phyloP scores from a whole-genome alignment of 495 filamentous ascomycete genomes.

The Immersiella caudata region DNA sequence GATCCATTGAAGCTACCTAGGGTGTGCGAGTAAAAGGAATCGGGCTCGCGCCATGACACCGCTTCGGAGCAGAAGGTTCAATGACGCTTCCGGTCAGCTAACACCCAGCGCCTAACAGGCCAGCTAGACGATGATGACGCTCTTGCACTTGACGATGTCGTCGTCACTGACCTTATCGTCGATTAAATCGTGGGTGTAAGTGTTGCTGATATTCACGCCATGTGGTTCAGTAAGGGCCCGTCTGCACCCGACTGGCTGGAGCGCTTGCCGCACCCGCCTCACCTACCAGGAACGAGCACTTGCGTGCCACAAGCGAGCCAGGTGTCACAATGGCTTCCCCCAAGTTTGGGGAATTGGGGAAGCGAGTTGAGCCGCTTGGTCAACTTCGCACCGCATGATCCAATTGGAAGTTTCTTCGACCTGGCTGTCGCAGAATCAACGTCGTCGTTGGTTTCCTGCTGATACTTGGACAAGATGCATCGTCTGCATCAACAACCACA shows the following conservation, averaged over 20 bases:
- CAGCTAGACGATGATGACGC: background rate
- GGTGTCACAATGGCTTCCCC: conserved; percentile 10
- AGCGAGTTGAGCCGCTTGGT: conserved; percentile 2
- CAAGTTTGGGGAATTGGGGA: conserved; percentile 1
- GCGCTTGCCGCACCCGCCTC: background rate
- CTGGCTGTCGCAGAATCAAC: background rate
- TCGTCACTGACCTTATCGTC: background rate
- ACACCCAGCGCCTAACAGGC: background rate
- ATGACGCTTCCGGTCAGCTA: background rate
- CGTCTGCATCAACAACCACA: background rate
- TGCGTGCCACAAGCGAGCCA: background rate
- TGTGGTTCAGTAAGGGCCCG: background rate
- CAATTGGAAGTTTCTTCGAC: background rate
- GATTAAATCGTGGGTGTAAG: background rate
- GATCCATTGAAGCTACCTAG: no score
- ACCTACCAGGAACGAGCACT: background rate
- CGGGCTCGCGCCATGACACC: background rate
- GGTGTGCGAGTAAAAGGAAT: no score
- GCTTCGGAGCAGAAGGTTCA: background rate
- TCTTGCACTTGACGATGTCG: background rate
- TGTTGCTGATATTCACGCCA: background rate
- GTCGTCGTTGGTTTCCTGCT: background rate
- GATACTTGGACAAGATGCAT: background rate
- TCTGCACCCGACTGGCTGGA: background rate
- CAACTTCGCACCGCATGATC: background rate